Conservation (phyloP, 371 early-diverging fungal species). For the Homolaphlyctis polyrhiza region DNA sequence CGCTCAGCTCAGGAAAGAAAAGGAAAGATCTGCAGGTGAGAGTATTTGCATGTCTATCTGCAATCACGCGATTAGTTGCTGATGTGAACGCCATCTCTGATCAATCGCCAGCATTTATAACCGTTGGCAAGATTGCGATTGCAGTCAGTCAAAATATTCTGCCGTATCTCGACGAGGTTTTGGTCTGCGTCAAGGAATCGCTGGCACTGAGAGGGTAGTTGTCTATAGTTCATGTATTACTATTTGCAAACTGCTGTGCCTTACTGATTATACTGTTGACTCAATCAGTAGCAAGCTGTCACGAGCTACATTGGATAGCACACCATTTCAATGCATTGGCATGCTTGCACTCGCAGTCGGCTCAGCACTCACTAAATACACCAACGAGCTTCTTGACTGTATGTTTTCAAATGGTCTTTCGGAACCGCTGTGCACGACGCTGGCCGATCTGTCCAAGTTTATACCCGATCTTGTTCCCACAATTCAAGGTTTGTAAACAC, state of each 20-base stretch:
- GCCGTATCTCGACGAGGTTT: slow-evolving; percentile 71
- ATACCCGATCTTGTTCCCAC: slow-evolving; percentile 76
- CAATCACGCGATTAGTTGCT: no score
- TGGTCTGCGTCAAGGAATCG: slow-evolving; percentile 69
- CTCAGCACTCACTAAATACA: slow-evolving; percentile 73
- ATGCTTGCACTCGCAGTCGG: slow-evolving; percentile 88
- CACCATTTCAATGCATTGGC: slow-evolving; percentile 76
- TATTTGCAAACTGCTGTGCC: no score
- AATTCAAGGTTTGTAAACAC: no score
- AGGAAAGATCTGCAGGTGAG: slow-evolving; percentile 55
- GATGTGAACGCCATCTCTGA: no score
- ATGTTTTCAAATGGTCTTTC: slow-evolving; percentile 89
- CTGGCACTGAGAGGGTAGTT: slow-evolving; percentile 25
- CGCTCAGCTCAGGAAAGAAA: slow-evolving; percentile 67
- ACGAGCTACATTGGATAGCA: not conserved
- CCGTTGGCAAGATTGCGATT: slow-evolving; percentile 83
- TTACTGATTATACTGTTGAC: no score
- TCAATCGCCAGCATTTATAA: slow-evolving; percentile 66
- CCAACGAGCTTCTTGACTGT: slow-evolving; percentile 82
- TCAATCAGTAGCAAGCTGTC: no score
- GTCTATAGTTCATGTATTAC: no score
- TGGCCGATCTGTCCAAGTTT: slow-evolving; percentile 73
- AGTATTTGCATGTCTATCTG: no score
- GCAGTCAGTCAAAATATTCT: slow-evolving; percentile 77
- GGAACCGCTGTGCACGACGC: slow-evolving; percentile 73